Percentiles rank a stretch among this genome's conserved stretches.
Evolutionary conservation across 257 asterid genomes (phyloP).

Genomic region (Cynanchum wilfordii): DNA sequence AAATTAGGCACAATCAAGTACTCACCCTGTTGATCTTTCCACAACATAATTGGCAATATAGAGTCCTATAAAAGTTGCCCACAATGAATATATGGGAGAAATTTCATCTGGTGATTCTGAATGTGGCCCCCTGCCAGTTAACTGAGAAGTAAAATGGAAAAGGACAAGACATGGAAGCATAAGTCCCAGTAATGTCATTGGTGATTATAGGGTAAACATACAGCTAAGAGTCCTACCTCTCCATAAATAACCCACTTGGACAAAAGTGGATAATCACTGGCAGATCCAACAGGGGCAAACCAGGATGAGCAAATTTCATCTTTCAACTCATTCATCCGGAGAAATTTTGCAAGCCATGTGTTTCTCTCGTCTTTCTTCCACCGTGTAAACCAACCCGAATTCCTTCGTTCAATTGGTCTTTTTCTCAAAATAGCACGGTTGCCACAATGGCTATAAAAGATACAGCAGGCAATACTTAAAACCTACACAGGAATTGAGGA

Average conservation of each 20-base stretch:
- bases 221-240: conserved; percentile 49
- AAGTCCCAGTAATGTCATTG: conserved; percentile 12
- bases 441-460: conserved; percentile 99
- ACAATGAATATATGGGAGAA: conserved; percentile 91
- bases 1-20: conserved; percentile 16
- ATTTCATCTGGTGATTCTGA: conserved; percentile 87
- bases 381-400: conserved; percentile 62
- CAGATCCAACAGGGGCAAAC: conserved; percentile 99
- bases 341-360: conserved; percentile 81
- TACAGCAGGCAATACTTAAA: conserved; percentile 98
- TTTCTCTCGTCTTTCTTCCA: conserved; percentile 82
- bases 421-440: conserved; percentile 74
- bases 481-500: conserved; percentile 65
- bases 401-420: conserved; percentile 57
- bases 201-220: conserved; percentile 1
- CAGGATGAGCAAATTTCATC: conserved; percentile 91
- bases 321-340: conserved; percentile 79
- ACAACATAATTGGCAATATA: conserved; percentile 99
- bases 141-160: conserved; percentile 39
- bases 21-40: conserved; percentile 96
- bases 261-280: conserved; percentile 84
- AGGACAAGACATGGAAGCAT: conserved; percentile 18
- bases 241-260: conserved; percentile 98
- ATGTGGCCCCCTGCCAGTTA: conserved; percentile 74
- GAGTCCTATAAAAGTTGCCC: conserved; percentile 99